Base-by-base conservation (phyloP, 129 eudicot genomes). In the Escallonia herrerae region DNA sequence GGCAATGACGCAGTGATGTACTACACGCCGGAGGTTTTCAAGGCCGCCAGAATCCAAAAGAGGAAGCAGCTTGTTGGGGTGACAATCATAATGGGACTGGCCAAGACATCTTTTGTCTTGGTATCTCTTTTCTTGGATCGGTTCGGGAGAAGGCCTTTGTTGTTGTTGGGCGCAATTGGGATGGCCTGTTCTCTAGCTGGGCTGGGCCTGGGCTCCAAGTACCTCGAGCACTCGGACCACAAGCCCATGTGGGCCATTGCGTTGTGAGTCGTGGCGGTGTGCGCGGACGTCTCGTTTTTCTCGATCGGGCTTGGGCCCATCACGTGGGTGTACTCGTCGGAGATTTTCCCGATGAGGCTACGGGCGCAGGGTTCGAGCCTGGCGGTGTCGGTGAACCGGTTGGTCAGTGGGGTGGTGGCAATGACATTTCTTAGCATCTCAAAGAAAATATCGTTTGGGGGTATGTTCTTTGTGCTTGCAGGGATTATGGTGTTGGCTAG, bases 1-100 rank as follows among this genome's bases (percentile, higher is more conserved):
- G 96, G 95, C 2, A 91, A 87, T n/a, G 95, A 91, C 41, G 97
- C 97, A 3, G 97, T 91, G 64, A 77, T 87, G 47, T 87, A 84
- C 82, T 91, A 91, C 76, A 86, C 84, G 11, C 97, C 90, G 40
- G 80, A 73, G 40, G 95, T 91, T 41, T 91, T 91, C 65, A 78
- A 66, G 39, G 69, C 86, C 10, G 95, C 89, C 15, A 95, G 96
- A 45, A 81, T 87, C 8, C 69, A 11, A 1, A 67, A 74, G 48
- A 79, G 74, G 47, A 78, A 66, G 48, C 77, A 71, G 40, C 80
- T 87, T 0, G 72, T 87, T 2, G 84, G 84, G n/a, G 87, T 87
- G 15, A 91, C 93, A 0, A 76, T 91, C 12, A 85, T 87, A 13
- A 87, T 91, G 95, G 96, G 97, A 62, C 22, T 89, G 60, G 52